These are phyloP conservation scores for Pythium vanterpoolii DNA, from an alignment of 352 stramenopile species.

Conservation along the genomic window DNA sequence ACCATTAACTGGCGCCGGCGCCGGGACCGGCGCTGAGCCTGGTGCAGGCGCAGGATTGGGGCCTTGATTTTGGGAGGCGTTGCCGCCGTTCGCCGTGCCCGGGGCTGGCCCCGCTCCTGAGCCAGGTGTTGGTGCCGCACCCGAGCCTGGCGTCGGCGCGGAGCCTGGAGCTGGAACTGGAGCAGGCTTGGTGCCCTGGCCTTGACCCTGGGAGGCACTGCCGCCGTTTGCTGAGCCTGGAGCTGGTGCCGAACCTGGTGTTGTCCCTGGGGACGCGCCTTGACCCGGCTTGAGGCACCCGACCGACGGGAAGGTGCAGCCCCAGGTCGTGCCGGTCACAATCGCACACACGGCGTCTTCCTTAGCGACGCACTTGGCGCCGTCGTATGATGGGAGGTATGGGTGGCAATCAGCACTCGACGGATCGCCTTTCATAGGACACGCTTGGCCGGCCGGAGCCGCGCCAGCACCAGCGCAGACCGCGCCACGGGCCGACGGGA, in stretches of 20 bases:
- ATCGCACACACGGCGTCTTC: slow-evolving; percentile 26
- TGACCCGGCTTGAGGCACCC: slow-evolving; percentile 14
- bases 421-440: slow-evolving; percentile 22
- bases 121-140: not conserved
- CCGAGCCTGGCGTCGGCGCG: not conserved
- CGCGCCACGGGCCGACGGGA: slow-evolving; percentile 19
- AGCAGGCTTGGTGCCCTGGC: no score
- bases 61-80: no score
- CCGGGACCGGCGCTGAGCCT: not conserved
- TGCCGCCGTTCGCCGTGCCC: not conserved
- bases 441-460: slow-evolving; percentile 17
- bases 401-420: slow-evolving; percentile 22
- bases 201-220: no score
- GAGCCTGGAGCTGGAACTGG: not conserved
- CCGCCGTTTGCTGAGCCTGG: not conserved
- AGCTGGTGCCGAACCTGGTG: not conserved
- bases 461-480: slow-evolving; percentile 26
- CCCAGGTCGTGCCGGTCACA: slow-evolving; percentile 22
- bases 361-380: slow-evolving; percentile 19
- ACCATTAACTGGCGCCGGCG: not conserved
- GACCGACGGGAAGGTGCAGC: slow-evolving; percentile 27
- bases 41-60: no score
- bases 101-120: no score
- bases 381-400: slow-evolving; percentile 24
- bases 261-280: not conserved